phyloP scores from a whole-genome alignment of 2,329 filamentous ascomycete species.

The Epichloe sylvatica region DNA sequence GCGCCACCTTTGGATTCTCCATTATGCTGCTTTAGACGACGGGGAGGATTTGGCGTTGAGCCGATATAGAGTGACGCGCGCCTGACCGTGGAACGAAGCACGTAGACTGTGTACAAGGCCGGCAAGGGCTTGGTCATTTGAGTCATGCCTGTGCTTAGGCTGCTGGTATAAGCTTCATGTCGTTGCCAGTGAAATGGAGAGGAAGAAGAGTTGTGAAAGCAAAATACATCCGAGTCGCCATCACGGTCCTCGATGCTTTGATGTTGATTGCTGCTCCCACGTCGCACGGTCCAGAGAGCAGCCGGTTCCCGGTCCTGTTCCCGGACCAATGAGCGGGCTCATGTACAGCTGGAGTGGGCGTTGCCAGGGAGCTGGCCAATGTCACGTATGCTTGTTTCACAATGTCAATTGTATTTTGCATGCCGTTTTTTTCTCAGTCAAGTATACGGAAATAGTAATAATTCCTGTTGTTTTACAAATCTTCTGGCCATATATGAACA shows the following conservation, averaged over 20 bases:
- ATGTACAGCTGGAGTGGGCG: too few relatives aligned
- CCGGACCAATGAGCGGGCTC: too few relatives aligned
- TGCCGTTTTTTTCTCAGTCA: too few relatives aligned
- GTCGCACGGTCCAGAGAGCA: too few relatives aligned
- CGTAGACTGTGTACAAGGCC: slow-evolving; percentile 84
- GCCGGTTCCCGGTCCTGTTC: too few relatives aligned
- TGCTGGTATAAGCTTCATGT: not conserved
- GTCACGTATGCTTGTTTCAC: too few relatives aligned
- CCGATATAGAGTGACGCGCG: slow-evolving; percentile 71
- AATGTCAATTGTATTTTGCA: too few relatives aligned
- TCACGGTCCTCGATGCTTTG: not conserved
- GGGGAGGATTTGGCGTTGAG: slow-evolving; percentile 75
- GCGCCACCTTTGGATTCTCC: slow-evolving; percentile 72
- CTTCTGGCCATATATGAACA: not conserved
- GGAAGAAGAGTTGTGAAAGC: not conserved
- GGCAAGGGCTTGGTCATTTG: slow-evolving; percentile 50
- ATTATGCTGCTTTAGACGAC: slow-evolving; percentile 85
- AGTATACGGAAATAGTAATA: too few relatives aligned
- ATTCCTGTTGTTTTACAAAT: too few relatives aligned
- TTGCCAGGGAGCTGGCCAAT: too few relatives aligned
- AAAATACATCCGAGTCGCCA: not conserved
- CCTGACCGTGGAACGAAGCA: slow-evolving; percentile 68
- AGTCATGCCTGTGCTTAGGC: slow-evolving; percentile 21
- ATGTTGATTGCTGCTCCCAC: not conserved
- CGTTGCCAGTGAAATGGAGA: not conserved